Percentiles rank a stretch among this genome's conserved stretches.
phyloP scores from a whole-genome alignment of 805 yeast genomes.

The Metschnikowia baotianmanensis region DNA sequence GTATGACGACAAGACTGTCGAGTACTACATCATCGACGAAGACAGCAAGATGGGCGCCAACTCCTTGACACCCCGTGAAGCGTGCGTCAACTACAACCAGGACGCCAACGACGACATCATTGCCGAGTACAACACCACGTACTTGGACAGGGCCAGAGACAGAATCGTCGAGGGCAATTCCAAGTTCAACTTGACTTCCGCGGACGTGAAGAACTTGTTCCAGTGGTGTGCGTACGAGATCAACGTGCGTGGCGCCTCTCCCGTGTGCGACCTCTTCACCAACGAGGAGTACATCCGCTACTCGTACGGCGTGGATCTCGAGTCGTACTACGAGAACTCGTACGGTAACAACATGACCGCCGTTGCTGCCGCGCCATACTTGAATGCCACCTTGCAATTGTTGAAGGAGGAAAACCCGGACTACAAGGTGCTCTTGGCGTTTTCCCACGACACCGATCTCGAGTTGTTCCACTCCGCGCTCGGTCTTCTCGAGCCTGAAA shows the following conservation, averaged over 20 bases:
- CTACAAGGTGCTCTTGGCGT: conserved; percentile 61
- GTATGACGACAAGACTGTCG: conserved; percentile 29
- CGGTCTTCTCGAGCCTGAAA: conserved; percentile 49
- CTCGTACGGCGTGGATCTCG: conserved; percentile 59
- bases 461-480: conserved; percentile 61
- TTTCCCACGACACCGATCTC: conserved; percentile 74
- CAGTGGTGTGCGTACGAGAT: conserved; percentile 73
- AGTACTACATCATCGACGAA: conserved; percentile 47
- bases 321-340: conserved; percentile 59
- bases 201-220: conserved; percentile 54
- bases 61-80: conserved; percentile 54
- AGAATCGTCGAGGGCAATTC: conserved; percentile 57
- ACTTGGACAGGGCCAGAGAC: conserved; percentile 51
- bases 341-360: conserved; percentile 59
- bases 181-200: conserved; percentile 48
- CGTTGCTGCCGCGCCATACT: conserved; percentile 58
- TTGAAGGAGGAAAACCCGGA: conserved; percentile 41
- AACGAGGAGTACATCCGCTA: conserved; percentile 62
- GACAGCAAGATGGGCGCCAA: conserved; percentile 50
- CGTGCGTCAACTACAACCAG: conserved; percentile 40
- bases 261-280: conserved; percentile 66
- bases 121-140: conserved; percentile 35
- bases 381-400: conserved; percentile 48
- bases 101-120: conserved; percentile 25
- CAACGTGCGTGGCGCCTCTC: conserved; percentile 64